Base-by-base conservation (phyloP, 2,329 filamentous ascomycete species). In the Hymenoscyphus fraxineus region DNA sequence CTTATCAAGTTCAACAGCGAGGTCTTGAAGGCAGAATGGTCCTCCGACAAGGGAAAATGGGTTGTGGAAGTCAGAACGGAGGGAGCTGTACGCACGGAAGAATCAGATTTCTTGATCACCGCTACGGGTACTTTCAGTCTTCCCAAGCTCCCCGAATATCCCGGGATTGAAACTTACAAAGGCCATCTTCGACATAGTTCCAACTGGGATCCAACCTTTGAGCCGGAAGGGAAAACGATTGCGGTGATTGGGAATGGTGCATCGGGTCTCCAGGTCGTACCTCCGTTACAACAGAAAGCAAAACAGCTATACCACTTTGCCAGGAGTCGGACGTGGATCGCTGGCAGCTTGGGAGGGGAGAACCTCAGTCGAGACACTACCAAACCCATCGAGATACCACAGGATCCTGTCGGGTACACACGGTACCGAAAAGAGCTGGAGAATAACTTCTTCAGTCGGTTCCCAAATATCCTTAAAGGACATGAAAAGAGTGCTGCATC, bases 81-180 rank as follows among this genome's bases (percentile, higher is more conserved):
- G 3, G 54, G 54, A 35, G 35, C 10, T 7, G 71, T 74, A 0
- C 76, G 76, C 2, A 67, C 76, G 68, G 80, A 84, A 31, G 78
- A 81, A 39, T 80, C 82, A 3, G 87, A 91, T 67, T 83, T 88
- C 58, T 74, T 90, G 0, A 77, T 91, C 38, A 85, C 84, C 0
- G 86, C 87, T 0, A 83, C 87, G 38, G 88, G 88, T 0, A 80
- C 85, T 39, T 90, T 91, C 76, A 90, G 89, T 70, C 82, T 80
- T 10, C 89, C 86, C 86, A 84, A 82, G 64, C 74, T 88, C 0
- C 88, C 87, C 0, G 76, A 85, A 40, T 87, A 87, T 67, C 82
- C 83, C 0, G 86, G 86, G 0, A 80, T 87, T 31, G 66, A 80
- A 0, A 77, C 82, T 3, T 71, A 61, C 44, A 19, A 81, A 71